Evolutionary conservation across 176 grass and related monocot genomes (phyloP).

Genomic region (Thalia dealbata): DNA sequence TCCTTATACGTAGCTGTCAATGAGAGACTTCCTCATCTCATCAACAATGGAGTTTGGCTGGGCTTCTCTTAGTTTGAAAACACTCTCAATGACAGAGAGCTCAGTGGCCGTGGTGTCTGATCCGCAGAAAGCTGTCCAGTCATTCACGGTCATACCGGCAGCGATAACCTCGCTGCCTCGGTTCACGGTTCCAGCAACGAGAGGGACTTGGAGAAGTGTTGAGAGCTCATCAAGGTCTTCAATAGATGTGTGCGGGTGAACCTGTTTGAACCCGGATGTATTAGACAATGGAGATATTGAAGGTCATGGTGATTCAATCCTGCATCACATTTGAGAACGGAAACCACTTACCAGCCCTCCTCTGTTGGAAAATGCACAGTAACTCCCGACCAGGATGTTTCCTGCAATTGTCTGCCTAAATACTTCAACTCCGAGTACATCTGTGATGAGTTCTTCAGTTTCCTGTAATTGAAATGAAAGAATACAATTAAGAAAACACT

Average conservation of each 20-base stretch:
- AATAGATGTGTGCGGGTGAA: conserved; percentile 88
- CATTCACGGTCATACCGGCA: conserved; percentile 88
- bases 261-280: conserved; percentile 26
- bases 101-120: conserved; percentile 86
- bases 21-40: conserved; percentile 89
- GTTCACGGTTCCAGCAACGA: conserved; percentile 95
- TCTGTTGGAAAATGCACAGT: conserved; percentile 71
- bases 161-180: conserved; percentile 88
- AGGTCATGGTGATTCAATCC: neutral
- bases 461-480: conserved; percentile 30
- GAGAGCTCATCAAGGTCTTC: conserved; percentile 97
- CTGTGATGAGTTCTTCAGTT: conserved; percentile 89
- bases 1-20: conserved; percentile 76
- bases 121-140: conserved; percentile 95
- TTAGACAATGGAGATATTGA: neutral
- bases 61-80: conserved; percentile 84
- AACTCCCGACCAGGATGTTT: conserved; percentile 94
- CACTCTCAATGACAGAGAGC: conserved; percentile 81
- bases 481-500: too few species aligned
- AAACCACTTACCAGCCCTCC: conserved; percentile 58
- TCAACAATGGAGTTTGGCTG: conserved; percentile 58
- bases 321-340: neutral
- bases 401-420: conserved; percentile 83
- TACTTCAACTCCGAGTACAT: conserved; percentile 91
- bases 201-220: conserved; percentile 87